These are phyloP conservation scores for Simmondsia chinensis DNA, from an alignment of 148 eudicot species.

Conservation along the genomic window DNA sequence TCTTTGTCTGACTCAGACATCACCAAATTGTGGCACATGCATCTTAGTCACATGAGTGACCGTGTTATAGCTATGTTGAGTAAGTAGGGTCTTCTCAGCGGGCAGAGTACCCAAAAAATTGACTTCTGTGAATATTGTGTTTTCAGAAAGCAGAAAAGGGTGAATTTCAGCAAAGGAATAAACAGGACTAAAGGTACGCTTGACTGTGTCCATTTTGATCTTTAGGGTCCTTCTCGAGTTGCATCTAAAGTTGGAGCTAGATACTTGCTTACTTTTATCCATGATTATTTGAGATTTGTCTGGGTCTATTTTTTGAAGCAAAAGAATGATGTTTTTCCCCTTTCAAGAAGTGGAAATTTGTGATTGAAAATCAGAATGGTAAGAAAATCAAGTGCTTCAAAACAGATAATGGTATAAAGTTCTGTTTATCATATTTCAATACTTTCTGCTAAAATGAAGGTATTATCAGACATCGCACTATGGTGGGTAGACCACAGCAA, in stretches of 20 bases:
- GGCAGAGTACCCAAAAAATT: neutral
- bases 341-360: neutral
- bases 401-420: too few relatives aligned
- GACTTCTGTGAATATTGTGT: constrained; percentile 8
- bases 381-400: constrained; percentile 10
- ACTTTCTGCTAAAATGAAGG: too few relatives aligned
- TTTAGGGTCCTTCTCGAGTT: too few relatives aligned
- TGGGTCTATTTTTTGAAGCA: too few relatives aligned
- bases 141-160: neutral
- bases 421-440: too few relatives aligned
- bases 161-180: neutral
- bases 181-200: neutral
- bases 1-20: neutral
- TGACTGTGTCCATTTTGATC: constrained; percentile 4
- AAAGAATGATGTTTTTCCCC: neutral
- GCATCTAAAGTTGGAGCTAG: too few relatives aligned
- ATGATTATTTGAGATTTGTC: too few relatives aligned
- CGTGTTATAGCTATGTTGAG: neutral
- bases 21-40: constrained; percentile 4
- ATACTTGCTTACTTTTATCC: too few relatives aligned
- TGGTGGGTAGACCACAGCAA: constrained; percentile 9
- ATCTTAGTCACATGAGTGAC: constrained; percentile 8
- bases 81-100: neutral
- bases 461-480: constrained; percentile 10
- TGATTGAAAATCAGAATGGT: constrained; percentile 5